Evolutionary conservation across 441 rosid genomes (phyloP), one percentile per base, ranked within the genome.

Genomic region (Gossypium gossypioides): DNA sequence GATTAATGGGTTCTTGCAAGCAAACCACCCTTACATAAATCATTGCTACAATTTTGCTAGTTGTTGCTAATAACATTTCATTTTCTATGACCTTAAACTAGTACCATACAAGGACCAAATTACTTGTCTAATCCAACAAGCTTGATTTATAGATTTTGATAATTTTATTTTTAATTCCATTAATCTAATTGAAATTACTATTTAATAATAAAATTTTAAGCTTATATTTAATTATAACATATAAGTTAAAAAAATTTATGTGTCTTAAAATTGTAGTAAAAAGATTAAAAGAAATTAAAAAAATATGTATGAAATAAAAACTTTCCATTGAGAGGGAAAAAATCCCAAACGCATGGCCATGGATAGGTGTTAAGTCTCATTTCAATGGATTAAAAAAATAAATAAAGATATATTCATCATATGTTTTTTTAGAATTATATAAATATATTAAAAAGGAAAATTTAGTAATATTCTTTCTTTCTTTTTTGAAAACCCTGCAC

Each of bases 31-130:
- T 65, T 13, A 22, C 9, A 51, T 16, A 69, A 60, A 69, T 75
- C 73, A 58, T 62, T 24, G 37, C 3, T 8, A 21, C 61, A 68
- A 32, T 21, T 19, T 71, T 58, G 73, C 76, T 50, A 67, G 76
- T 64, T 76, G 73, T 72, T 72, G 34, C 34, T 56, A 44, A 44
- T 63, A 71, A 75, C 71, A 76, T 64, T 10, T 71, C 79, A 12
- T 54, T 75, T 69, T 58, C 75, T 44, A 0, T 71, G 7, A 15
- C 21, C 22, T 19, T 57, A 18, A 70, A 44, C 50, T 44, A 44
- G 3, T 42, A 9, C n/a, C 3, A 0, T 10, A 10, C 48, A 42
- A 2, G 12, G 12, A 13, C n/a, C n/a, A 3, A 13, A 44, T 9
- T 44, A 44, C 50, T 44, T 8, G 1, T 44, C 12, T 44, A 3